A percentile compares a stretch with the other conserved stretches of the same genome.
Evolutionary conservation across 495 filamentous ascomycete genomes (phyloP).

Genomic region (Penicillium silybi): DNA sequence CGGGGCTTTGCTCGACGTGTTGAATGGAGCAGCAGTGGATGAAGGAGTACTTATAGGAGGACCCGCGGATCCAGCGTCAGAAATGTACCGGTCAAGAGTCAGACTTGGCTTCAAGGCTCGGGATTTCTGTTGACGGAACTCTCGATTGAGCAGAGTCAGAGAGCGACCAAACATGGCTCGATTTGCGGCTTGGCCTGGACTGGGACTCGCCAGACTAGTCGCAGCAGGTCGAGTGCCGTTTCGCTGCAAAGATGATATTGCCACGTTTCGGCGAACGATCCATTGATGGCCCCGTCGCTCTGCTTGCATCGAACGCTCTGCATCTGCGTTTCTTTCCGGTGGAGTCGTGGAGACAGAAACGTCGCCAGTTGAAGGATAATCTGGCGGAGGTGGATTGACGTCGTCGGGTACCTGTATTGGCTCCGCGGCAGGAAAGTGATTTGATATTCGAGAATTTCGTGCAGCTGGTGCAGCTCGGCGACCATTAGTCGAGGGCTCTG

Average conservation of each 20-base stretch:
- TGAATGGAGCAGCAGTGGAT: background rate
- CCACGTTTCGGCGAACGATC: slow-evolving; percentile 34
- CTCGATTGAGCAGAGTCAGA: slow-evolving; percentile 24
- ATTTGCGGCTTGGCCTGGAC: slow-evolving; percentile 10
- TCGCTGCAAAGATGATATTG: slow-evolving; percentile 32
- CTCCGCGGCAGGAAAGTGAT: background rate
- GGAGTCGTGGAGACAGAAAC: background rate
- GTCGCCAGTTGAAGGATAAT: slow-evolving; percentile 2
- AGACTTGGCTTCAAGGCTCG: slow-evolving; percentile 18
- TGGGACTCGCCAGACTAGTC: slow-evolving; percentile 30
- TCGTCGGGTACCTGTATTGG: background rate
- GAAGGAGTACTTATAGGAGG: background rate
- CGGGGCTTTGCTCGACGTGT: background rate
- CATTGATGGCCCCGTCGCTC: slow-evolving; percentile 31
- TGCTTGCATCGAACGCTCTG: slow-evolving; percentile 6
- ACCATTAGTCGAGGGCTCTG: slow-evolving; percentile 14
- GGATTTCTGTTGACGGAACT: slow-evolving; percentile 15
- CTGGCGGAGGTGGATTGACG: background rate
- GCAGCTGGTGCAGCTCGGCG: slow-evolving; percentile 6
- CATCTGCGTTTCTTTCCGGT: background rate
- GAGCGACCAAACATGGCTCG: slow-evolving; percentile 25
- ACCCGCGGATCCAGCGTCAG: slow-evolving; percentile 11
- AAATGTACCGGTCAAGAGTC: slow-evolving; percentile 39
- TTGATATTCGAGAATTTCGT: slow-evolving; percentile 4
- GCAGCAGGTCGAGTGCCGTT: slow-evolving; percentile 36